These are phyloP conservation scores for Paecilomyces dactylethromorphus DNA, from an alignment of 2,329 filamentous ascomycete species.

Conservation along the genomic window DNA sequence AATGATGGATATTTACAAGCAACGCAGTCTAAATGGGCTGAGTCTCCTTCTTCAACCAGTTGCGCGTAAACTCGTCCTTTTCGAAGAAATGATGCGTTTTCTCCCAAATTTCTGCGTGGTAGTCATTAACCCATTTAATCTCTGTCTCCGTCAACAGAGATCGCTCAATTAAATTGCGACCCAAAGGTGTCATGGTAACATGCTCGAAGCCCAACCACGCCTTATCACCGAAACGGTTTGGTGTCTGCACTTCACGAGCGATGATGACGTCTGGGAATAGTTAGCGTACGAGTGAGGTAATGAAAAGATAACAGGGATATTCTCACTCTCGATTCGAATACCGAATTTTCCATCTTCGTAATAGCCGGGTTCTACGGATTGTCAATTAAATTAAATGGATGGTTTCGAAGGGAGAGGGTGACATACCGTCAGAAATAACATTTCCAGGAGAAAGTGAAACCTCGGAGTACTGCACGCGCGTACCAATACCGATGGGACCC, in stretches of 20 bases:
- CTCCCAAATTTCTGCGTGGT: conserved; percentile 71
- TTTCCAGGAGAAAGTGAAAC: conserved; percentile 87
- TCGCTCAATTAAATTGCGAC: conserved; percentile 76
- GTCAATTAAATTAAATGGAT: conserved; percentile 8
- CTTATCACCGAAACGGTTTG: conserved; percentile 85
- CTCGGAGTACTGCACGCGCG: conserved; percentile 82
- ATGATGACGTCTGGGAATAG: conserved; percentile 64
- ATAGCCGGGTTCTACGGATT: conserved; percentile 69
- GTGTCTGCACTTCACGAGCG: conserved; percentile 80
- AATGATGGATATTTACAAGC: neutral
- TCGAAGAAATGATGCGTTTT: conserved; percentile 76
- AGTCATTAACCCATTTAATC: conserved; percentile 79
- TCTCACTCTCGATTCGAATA: conserved; percentile 79
- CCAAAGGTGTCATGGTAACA: conserved; percentile 95
- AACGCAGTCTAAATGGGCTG: conserved; percentile 42
- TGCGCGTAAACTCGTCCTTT: conserved; percentile 61
- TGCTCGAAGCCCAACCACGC: conserved; percentile 93
- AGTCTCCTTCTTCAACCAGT: conserved; percentile 87
- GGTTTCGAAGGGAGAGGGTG: neutral
- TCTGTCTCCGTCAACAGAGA: conserved; percentile 65
- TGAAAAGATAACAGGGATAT: neutral
- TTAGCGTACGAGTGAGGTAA: conserved; percentile 5
- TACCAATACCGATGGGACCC: conserved; percentile 93
- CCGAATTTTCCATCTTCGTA: conserved; percentile 95
- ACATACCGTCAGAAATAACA: conserved; percentile 71